A percentile compares a stretch with the other conserved stretches of the same genome.
These are phyloP conservation scores for Plasmopara muralis DNA, from an alignment of 352 stramenopile species.

Conservation along the genomic window DNA sequence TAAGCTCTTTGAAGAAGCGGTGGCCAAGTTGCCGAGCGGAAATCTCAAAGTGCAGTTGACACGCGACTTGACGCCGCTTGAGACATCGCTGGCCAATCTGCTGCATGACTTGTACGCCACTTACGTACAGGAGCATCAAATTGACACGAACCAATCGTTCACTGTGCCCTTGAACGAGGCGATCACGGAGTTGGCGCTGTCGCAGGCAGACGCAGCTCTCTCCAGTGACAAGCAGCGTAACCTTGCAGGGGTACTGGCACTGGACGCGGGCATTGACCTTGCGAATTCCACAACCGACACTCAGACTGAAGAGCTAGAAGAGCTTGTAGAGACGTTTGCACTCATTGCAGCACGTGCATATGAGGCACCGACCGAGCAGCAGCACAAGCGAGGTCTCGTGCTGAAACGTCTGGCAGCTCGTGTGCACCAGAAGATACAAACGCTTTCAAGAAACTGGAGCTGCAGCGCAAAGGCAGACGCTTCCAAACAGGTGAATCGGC, in stretches of 20 bases:
- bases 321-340: slow-evolving; percentile 27
- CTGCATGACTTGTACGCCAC: slow-evolving; percentile 30
- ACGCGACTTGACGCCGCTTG: slow-evolving; percentile 29
- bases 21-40: slow-evolving; percentile 48
- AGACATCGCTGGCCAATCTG: slow-evolving; percentile 23
- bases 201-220: slow-evolving; percentile 16
- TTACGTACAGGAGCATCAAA: slow-evolving; percentile 15
- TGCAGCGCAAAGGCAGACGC: slow-evolving; percentile 15
- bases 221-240: slow-evolving; percentile 15
- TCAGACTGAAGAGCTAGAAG: slow-evolving; percentile 13
- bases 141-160: background rate
- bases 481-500: slow-evolving; percentile 25
- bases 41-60: slow-evolving; percentile 40
- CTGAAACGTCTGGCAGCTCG: slow-evolving; percentile 21
- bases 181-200: slow-evolving; percentile 44
- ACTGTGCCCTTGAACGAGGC: slow-evolving; percentile 42
- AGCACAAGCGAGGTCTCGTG: slow-evolving; percentile 34
- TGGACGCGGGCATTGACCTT: slow-evolving; percentile 23
- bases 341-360: slow-evolving; percentile 36
- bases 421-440: slow-evolving; percentile 16
- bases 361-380: slow-evolving; percentile 25
- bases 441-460: slow-evolving; percentile 29
- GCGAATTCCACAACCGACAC: slow-evolving; percentile 1
- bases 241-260: slow-evolving; percentile 32
- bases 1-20: slow-evolving; percentile 43